Base-by-base conservation (phyloP, 371 early-diverging fungal genomes). In the Blakeslea trispora region DNA sequence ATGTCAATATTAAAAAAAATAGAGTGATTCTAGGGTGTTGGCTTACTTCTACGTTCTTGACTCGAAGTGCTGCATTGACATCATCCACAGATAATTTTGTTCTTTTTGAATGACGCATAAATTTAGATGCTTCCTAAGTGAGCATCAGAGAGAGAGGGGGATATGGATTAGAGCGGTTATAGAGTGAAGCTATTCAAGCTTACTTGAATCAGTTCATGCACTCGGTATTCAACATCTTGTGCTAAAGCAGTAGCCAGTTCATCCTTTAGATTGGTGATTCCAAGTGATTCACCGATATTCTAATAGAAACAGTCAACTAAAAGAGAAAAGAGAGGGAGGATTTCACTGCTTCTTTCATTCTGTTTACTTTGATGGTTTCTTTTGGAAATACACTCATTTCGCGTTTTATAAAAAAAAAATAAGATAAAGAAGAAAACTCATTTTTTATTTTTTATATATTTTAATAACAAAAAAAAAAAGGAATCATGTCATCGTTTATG, bases 61-160 rank as follows among this genome's bases (percentile, higher is more conserved):
- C 93, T 15, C 91, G 85, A 46, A 99, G 81, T 1, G 99, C 99
- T 61, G 91, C 79, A 74, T 98, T 98, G 52, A 99, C 87, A 68
- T 99, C 99, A 21, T 93, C 92, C 0, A 95, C 88, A 0, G 81
- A 82, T 23, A 99, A 74, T 66, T 88, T 91, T 17, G 89, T 84
- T 61, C 99, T 84, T 71, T 93, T 91, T 9, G 95, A 89, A 54
- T 97, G 98, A 39, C 92, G 83, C 99, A 99, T 99, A 68, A 99
- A 99, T 77, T 99, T 99, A 46, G 83, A 78, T 5, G 99, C 95
- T 71, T 99, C 99, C 87, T 95, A 61, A 28, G 28, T 28, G 7
- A 28, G n/a, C n/a, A n/a, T n/a, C n/a, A n/a, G n/a, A n/a, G n/a
- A n/a, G n/a, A n/a, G n/a, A n/a, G n/a, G n/a, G n/a, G n/a, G n/a